Base-by-base conservation (phyloP, 78 protist genomes). In the Dictyostelium purpureum region DNA sequence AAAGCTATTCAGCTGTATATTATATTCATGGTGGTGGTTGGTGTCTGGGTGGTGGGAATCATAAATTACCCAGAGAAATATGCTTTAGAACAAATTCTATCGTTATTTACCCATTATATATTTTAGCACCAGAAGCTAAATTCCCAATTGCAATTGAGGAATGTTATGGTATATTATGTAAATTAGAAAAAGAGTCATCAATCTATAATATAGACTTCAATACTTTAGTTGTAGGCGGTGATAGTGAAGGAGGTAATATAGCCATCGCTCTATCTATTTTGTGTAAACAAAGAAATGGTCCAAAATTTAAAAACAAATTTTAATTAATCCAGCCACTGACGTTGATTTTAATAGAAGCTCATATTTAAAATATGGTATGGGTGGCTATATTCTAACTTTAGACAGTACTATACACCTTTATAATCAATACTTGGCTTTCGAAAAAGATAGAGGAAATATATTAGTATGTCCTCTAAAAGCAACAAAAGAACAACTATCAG, bases 1-100 rank as follows among this genome's bases (percentile, higher is more conserved):
- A 6, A 6, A 63, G 5, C 42, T 14, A 4, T 63, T 4, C 38
- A 18, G 71, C 31, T 16, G 21, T 57, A 9, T 31, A 28, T 19
- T 63, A 63, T 18, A 31, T 63, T 11, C 71, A 63, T 31, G 71
- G 71, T 28, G 71, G 42, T 31, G 71, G 71, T 7, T 63, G 71
- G 71, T 28, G 4, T 12, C 11, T 63, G 5, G 71, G 71, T 16
- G 31, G 12, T 63, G n/a, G n/a, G n/a, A 38, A 28, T 6, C 71
- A 63, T 31, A 63, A 63, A 11, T 11, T 63, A 6, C 16, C 31
- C 31, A 28, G 71, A 12, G 71, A 63, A 31, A n/a, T 63, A 28
- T n/a, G 42, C 31, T 38, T 28, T 63, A 4, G 71, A 31, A 63
- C 71, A 12, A 4, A 63, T 12, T 63, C 28, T 31, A 38, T 11